phyloP scores from a whole-genome alignment of 768 basidiomycete genomes.

The Russula compacta region DNA sequence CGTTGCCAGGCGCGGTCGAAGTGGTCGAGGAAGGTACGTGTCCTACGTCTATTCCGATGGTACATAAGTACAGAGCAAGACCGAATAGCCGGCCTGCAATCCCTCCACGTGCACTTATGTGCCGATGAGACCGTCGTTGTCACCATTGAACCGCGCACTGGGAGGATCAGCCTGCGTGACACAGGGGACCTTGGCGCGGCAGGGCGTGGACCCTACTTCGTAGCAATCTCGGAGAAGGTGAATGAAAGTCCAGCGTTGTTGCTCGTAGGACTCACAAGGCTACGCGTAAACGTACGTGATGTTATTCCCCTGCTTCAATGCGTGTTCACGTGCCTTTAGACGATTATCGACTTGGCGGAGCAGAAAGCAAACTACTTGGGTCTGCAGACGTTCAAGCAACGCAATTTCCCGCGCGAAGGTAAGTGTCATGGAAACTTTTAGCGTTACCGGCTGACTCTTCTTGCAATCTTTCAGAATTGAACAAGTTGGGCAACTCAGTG shows the following conservation, averaged over 20 bases:
- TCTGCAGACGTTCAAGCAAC: conserved; percentile 58
- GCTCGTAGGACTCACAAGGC: conserved; percentile 43
- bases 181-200: conserved; percentile 73
- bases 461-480: conserved; percentile 40
- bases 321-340: conserved; percentile 35
- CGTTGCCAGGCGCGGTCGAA: conserved; percentile 47
- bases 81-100: conserved; percentile 41
- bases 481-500: conserved; percentile 57
- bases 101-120: conserved; percentile 62
- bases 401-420: conserved; percentile 66
- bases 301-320: neutral
- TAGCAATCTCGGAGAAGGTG: conserved; percentile 45
- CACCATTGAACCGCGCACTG: conserved; percentile 72
- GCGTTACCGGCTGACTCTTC: neutral
- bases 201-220: conserved; percentile 60
- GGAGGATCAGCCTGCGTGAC: conserved; percentile 68
- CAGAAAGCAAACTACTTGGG: conserved; percentile 83
- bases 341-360: conserved; percentile 72
- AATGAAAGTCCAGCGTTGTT: conserved; percentile 63
- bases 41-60: neutral
- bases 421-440: neutral
- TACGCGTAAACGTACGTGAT: conserved; percentile 54
- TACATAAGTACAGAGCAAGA: neutral
- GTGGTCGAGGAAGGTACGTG: conserved; percentile 47
- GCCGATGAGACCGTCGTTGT: conserved; percentile 70